Evolutionary conservation across 179 eudicot genomes (phyloP).

Genomic region (Silene coronaria): DNA sequence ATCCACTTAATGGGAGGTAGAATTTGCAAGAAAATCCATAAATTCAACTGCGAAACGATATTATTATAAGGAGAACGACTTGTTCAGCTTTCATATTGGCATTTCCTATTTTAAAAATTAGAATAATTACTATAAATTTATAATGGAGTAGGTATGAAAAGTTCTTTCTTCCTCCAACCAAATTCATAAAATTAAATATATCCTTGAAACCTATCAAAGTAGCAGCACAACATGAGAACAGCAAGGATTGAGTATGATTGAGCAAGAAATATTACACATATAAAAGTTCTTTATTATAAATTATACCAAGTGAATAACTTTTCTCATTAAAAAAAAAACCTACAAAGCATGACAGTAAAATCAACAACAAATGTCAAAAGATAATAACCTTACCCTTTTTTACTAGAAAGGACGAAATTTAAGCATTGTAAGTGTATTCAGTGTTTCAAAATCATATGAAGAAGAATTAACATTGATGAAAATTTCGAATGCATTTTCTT

Average conservation of each 20-base stretch:
- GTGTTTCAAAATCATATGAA: background rate
- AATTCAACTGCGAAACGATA: conserved; percentile 14
- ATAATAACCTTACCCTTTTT: background rate
- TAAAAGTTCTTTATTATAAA: background rate
- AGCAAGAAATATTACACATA: background rate
- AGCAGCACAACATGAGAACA: conserved; percentile 7
- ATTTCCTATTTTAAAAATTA: background rate
- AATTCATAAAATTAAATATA: conserved; percentile 1
- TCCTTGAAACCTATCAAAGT: conserved; percentile 1
- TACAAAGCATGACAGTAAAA: background rate
- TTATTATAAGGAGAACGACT: background rate
- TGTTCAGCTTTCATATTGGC: background rate
- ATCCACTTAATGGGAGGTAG: conserved; percentile 18
- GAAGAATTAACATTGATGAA: background rate
- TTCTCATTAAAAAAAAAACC: background rate
- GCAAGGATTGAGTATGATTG: conserved; percentile 6
- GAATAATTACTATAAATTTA: background rate
- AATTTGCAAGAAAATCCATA: conserved; percentile 21
- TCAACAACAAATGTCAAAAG: background rate
- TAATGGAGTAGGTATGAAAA: conserved; percentile 13
- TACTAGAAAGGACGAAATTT: conserved; percentile 4
- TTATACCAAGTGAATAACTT: background rate
- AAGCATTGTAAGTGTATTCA: background rate
- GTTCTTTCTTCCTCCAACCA: conserved; percentile 13
- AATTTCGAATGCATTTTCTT: background rate